Percentiles rank a stretch among this genome's conserved stretches.
These are phyloP conservation scores for Solanum hybrid DNA, from an alignment of 305 asterid genomes.

Conservation along the genomic window DNA sequence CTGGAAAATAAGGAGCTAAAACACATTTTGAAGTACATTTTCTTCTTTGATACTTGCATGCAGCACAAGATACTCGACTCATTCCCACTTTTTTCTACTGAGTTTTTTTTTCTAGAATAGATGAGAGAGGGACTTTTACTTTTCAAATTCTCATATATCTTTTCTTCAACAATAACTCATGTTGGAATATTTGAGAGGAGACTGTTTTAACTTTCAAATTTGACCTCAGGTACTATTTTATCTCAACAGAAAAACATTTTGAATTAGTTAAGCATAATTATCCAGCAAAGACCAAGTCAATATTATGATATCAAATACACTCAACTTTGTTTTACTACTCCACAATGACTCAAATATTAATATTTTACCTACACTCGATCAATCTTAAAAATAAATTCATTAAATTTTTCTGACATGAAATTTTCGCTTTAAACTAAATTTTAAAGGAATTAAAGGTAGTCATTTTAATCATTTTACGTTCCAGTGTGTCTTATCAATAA, in stretches of 20 bases:
- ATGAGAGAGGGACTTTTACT: neutral
- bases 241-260: neutral
- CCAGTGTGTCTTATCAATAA: neutral
- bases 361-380: neutral
- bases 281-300: neutral
- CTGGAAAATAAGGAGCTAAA: conserved; percentile 62
- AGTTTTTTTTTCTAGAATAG: neutral
- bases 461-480: neutral
- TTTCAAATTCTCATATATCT: neutral
- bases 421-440: neutral
- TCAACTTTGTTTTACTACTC: neutral
- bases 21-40: conserved; percentile 40
- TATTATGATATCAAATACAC: neutral
- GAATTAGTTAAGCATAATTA: neutral
- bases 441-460: neutral
- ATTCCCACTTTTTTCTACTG: conserved; percentile 39
- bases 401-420: neutral
- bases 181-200: neutral
- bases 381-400: neutral
- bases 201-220: neutral
- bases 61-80: conserved; percentile 52
- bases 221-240: neutral
- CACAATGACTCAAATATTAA: neutral
- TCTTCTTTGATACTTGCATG: conserved; percentile 63
- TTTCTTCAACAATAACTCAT: neutral